A percentile compares a stretch with the other conserved stretches of the same genome.
Evolutionary conservation across 2,329 filamentous ascomycete genomes (phyloP).

Genomic region (Pseudogymnoascus sp.): DNA sequence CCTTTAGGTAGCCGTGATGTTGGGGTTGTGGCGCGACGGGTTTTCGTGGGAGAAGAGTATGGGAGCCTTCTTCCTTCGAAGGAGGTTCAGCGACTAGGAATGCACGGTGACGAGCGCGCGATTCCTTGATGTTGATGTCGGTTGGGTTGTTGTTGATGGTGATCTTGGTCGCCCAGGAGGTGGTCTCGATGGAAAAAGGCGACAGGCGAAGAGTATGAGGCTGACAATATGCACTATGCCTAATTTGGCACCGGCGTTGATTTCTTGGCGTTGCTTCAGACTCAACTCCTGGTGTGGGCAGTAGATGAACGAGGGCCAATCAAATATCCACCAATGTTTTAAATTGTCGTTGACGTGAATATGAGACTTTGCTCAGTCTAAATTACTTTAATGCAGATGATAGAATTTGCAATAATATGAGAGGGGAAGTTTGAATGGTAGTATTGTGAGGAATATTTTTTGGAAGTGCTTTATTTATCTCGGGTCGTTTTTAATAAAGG

Average conservation of each 20-base stretch:
- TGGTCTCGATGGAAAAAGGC: constrained; percentile 10
- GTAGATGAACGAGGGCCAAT: background rate
- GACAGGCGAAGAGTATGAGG: constrained; percentile 15
- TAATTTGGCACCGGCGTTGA: constrained; percentile 19
- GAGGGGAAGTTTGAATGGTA: background rate
- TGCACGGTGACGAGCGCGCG: constrained; percentile 28
- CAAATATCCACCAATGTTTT: background rate
- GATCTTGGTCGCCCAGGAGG: constrained; percentile 13
- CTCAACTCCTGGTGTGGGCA: background rate
- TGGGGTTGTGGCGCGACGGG: background rate
- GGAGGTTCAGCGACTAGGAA: constrained; percentile 27
- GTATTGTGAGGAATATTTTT: background rate
- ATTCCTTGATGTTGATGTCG: constrained; percentile 24
- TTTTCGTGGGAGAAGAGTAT: constrained; percentile 21
- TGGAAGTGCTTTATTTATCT: background rate
- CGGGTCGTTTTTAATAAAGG: background rate
- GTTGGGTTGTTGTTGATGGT: constrained; percentile 12
- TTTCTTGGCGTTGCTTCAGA: constrained; percentile 4
- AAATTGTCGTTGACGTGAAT: background rate
- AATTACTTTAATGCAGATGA: background rate
- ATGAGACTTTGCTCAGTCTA: background rate
- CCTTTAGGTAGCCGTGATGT: constrained; percentile 8
- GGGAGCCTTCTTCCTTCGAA: constrained; percentile 24
- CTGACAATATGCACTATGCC: constrained; percentile 34
- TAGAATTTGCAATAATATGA: background rate